A percentile compares a stretch with the other conserved stretches of the same genome.
These are phyloP conservation scores for Huntiella bhutanensis DNA, from an alignment of 2,329 filamentous ascomycete species.

Conservation along the genomic window DNA sequence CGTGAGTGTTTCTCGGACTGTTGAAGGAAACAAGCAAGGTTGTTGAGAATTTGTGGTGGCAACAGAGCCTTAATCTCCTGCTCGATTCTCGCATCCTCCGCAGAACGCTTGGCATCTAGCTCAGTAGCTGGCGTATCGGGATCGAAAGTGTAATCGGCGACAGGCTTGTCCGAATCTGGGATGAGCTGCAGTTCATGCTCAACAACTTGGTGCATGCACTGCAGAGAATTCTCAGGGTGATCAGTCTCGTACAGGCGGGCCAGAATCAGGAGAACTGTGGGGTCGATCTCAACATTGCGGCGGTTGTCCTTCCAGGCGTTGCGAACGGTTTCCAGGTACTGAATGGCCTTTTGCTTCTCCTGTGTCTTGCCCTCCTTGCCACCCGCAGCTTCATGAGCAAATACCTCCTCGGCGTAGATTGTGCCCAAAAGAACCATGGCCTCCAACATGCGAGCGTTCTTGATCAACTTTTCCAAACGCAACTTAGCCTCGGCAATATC, in stretches of 20 bases:
- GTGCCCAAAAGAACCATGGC: conserved; percentile 85
- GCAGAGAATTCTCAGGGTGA: conserved; percentile 73
- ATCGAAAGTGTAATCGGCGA: conserved; percentile 18
- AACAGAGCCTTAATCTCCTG: conserved; percentile 54
- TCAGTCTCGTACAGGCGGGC: conserved; percentile 78
- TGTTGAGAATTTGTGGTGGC: conserved; percentile 84
- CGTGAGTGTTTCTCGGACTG: conserved; percentile 64
- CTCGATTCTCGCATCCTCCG: conserved; percentile 39
- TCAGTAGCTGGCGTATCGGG: background rate
- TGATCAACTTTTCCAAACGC: conserved; percentile 81
- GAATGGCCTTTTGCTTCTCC: conserved; percentile 72
- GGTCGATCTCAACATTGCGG: conserved; percentile 61
- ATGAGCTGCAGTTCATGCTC: conserved; percentile 71
- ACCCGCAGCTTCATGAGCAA: conserved; percentile 51
- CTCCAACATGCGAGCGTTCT: conserved; percentile 65
- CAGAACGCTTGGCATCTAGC: conserved; percentile 1
- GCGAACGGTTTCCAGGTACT: conserved; percentile 66
- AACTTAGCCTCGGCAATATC: conserved; percentile 87
- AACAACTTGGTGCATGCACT: conserved; percentile 83
- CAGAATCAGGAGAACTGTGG: conserved; percentile 77
- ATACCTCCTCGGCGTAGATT: conserved; percentile 86
- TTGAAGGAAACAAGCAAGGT: conserved; percentile 91
- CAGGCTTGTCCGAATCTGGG: conserved; percentile 23
- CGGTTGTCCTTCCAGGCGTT: conserved; percentile 85
- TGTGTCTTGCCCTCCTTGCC: conserved; percentile 71